Percentiles rank a stretch among this genome's conserved stretches.
Conservation (phyloP, 768 basidiomycete genomes). For the Rossbeevera mucosa region DNA sequence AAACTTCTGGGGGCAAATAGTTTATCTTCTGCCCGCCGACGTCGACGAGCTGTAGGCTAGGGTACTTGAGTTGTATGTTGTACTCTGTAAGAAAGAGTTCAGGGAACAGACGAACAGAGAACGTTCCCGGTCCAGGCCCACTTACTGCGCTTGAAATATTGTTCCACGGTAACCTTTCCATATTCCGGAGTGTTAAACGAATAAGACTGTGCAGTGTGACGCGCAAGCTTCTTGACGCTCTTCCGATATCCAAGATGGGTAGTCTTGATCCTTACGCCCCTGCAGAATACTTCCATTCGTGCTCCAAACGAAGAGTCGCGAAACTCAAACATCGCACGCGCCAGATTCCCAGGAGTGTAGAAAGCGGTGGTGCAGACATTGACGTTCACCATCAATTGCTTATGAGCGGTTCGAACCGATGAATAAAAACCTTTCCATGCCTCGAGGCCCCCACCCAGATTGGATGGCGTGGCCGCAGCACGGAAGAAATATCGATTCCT, state of each 20-base stretch:
- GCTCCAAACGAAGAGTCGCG: conserved; percentile 52
- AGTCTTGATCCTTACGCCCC: conserved; percentile 60
- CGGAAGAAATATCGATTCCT: conserved; percentile 52
- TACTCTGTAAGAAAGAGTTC: conserved; percentile 37
- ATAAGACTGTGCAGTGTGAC: conserved; percentile 36
- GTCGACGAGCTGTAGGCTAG: conserved; percentile 43
- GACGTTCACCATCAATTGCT: conserved; percentile 50
- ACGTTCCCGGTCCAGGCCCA: neutral
- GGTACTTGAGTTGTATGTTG: conserved; percentile 33
- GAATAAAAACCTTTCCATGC: conserved; percentile 53
- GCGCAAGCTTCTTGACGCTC: conserved; percentile 55
- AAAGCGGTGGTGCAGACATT: conserved; percentile 51
- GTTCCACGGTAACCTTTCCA: conserved; percentile 41
- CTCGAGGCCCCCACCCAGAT: conserved; percentile 49
- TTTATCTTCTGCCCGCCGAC: conserved; percentile 43
- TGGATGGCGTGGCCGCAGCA: conserved; percentile 24
- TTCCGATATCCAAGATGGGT: conserved; percentile 73
- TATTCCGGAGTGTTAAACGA: conserved; percentile 39
- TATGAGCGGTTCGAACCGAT: conserved; percentile 37
- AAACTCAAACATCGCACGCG: conserved; percentile 40
- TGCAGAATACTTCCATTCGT: conserved; percentile 56
- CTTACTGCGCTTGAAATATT: conserved; percentile 46
- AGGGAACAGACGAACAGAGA: neutral
- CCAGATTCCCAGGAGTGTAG: conserved; percentile 41
- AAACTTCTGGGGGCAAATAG: conserved; percentile 45